Base-by-base conservation (phyloP, 2,329 filamentous ascomycete species). In the Penicillium polonicum region DNA sequence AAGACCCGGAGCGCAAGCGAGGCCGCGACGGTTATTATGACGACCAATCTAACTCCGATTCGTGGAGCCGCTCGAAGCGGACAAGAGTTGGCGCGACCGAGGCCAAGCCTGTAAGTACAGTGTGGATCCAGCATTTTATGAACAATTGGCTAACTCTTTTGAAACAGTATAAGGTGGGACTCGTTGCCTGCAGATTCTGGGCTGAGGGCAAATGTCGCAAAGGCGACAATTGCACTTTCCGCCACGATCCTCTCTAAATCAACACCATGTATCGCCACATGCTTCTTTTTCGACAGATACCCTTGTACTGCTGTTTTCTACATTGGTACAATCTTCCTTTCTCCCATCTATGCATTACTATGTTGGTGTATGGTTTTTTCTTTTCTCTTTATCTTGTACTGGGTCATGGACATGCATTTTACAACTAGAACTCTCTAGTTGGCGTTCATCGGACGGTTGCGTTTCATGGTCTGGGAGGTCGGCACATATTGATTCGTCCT, bases 131-230 rank as follows among this genome's bases (percentile, higher is more conserved):
- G 8, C 9, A 43, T 23, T 17, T 13, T 25, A 29, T 23, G 17
- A 13, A 25, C 27, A 53, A 6, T 45, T 46, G 17, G 35, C 27
- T 25, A 27, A 50, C 35, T 15, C 38, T 27, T 55, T 31, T 2
- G 4, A 13, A 55, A 61, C 60, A 78, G 68, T 75, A 75, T 51
- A 78, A 79, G 60, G 74, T 74, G 57, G 77, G 77, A 50, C 69
- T 76, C 21, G 74, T 80, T 36, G 70, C 77, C 10, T 85, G 83
- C 70, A 77, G 78, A 57, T 85, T 80, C 68, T 85, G 78, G 78
- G 73, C 78, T 36, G 77, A 82, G 58, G 82, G 82, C 13, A 80
- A 78, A 63, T 84, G 82, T 66, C 72, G 77, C 56, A 84, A 84
- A 64, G 80, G 80, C 19, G 76, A 79, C 23, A 73, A 79, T 41